Evolutionary conservation across 257 asterid genomes (phyloP).

Genomic region (Solanum etuberosum): DNA sequence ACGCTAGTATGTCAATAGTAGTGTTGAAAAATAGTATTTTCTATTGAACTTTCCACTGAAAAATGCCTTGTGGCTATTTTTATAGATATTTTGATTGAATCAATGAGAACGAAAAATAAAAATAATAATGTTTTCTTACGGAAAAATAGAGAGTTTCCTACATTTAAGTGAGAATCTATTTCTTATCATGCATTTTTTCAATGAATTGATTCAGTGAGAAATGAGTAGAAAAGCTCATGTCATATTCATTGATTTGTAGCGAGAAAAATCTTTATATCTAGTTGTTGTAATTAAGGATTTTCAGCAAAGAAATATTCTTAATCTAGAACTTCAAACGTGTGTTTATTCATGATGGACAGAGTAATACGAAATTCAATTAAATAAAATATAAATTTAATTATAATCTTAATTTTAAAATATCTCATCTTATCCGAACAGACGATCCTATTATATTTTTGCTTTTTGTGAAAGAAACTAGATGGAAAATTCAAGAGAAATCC

Average conservation of each 20-base stretch:
- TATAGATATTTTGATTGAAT: neutral
- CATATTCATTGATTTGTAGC: neutral
- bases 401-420: neutral
- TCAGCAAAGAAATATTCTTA: too few species aligned
- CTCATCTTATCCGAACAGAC: neutral
- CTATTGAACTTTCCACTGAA: too few species aligned
- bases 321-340: too few species aligned
- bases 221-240: too few species aligned
- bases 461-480: neutral
- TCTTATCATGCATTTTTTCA: neutral
- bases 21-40: neutral
- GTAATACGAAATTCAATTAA: too few species aligned
- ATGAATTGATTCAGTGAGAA: neutral
- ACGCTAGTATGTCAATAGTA: neutral
- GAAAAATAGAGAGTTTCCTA: too few species aligned
- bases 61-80: too few species aligned
- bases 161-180: neutral
- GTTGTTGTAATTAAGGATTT: too few species aligned
- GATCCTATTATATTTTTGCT: neutral
- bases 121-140: too few species aligned
- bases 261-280: too few species aligned
- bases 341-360: too few species aligned
- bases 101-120: accelerated
- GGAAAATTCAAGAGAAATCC: neutral
- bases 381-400: neutral